A percentile compares a stretch with the other conserved stretches of the same genome.
Conservation (phyloP, 78 protist genomes). For the Anaeramoeba flamelloides region DNA sequence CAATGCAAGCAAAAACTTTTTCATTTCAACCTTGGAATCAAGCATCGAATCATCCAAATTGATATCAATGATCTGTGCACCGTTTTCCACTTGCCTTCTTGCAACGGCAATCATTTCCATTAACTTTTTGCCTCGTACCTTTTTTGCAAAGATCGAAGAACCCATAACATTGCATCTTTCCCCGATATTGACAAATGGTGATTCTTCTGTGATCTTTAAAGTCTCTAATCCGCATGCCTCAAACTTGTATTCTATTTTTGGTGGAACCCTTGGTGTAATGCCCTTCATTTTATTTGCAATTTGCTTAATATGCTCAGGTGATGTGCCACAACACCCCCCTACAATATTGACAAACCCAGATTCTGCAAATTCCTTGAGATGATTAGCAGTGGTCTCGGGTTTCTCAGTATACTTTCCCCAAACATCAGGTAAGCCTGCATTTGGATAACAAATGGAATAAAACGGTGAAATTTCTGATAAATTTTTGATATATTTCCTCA, state of each 20-base stretch:
- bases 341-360: slow-evolving; percentile 70
- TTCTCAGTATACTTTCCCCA: slow-evolving; percentile 82
- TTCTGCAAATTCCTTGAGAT: slow-evolving; percentile 41
- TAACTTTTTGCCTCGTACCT: slow-evolving; percentile 56
- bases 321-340: slow-evolving; percentile 94
- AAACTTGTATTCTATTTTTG: slow-evolving; percentile 1
- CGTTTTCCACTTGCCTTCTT: slow-evolving; percentile 67
- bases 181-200: slow-evolving; percentile 71
- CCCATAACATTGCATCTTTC: slow-evolving; percentile 99
- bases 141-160: slow-evolving; percentile 62
- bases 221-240: slow-evolving; percentile 67
- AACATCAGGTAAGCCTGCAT: slow-evolving; percentile 69
- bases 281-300: slow-evolving; percentile 15
- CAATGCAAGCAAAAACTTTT: slow-evolving; percentile 53
- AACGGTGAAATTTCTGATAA: slow-evolving; percentile 27
- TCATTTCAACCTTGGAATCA: slow-evolving; percentile 70
- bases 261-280: slow-evolving; percentile 10
- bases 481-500: slow-evolving; percentile 54
- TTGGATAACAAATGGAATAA: slow-evolving; percentile 31
- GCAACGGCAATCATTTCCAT: slow-evolving; percentile 66
- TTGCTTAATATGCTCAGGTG: slow-evolving; percentile 80
- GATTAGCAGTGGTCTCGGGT: slow-evolving; percentile 57
- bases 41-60: slow-evolving; percentile 94
- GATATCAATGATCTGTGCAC: slow-evolving; percentile 87
- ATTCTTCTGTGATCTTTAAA: slow-evolving; percentile 13